Evolutionary conservation across 2,329 filamentous ascomycete species (phyloP), one percentile per base, ranked within the genome.

Genomic region (Exophiala viscosa): DNA sequence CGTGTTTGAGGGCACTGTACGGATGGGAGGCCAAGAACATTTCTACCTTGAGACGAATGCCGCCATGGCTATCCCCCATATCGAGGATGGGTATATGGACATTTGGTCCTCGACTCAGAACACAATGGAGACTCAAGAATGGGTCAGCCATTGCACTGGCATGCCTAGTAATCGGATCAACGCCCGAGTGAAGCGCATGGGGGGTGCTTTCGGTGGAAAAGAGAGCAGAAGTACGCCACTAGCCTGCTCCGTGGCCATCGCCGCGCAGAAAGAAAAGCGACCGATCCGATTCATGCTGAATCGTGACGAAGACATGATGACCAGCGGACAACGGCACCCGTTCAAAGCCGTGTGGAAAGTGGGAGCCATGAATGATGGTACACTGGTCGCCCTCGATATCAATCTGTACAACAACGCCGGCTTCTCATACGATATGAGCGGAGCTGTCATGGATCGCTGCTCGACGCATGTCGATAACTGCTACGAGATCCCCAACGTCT

Each of bases 21-120:
- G 91, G 48, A 96, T 99, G 83, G 93, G 92, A 45, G 93, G 93
- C 0, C 93, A 99, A 65, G 93, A 99, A 68, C 92, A 99, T 67
- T 97, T 99, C 67, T 99, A 97, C 63, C 80, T 99, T 1, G 93
- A 97, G 71, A 97, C 92, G 0, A 86, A 96, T 59, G 92, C 90
- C 2, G 88, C 86, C 53, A 70, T 96, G 9, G 90, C 83, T 0
- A 83, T 97, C 41, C 93, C 92, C 0, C 96, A 96, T 67, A 84
- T 83, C 0, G 92, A 97, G 69, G 90, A 96, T 69, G 92, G 91
- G 0, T 91, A 95, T 68, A 93, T 97, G 81, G 93, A 97, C 64
- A 82, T 99, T 20, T 96, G 86, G 75, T 85, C 88, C 56, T 89
- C 90, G 62, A 96, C 92, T 0, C 93, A 99, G 67, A 97, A 99